A percentile compares a stretch with the other conserved stretches of the same genome.
Evolutionary conservation across 768 basidiomycete genomes (phyloP).

Genomic region (Albatrellus ellisii): DNA sequence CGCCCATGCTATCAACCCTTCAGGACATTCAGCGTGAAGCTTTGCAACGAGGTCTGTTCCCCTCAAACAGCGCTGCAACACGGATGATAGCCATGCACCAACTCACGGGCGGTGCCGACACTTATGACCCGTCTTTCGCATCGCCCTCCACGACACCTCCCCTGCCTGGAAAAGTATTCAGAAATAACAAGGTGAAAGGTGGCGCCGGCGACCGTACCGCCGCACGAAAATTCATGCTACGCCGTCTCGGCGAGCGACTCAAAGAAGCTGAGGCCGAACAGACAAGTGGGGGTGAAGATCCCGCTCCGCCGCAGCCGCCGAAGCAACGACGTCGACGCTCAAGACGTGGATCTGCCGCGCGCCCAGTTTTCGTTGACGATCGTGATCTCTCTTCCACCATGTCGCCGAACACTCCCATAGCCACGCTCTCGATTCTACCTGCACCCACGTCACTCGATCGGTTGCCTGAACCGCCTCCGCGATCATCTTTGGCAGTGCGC

Average conservation of each 20-base stretch:
- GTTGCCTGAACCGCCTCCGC: slow-evolving; percentile 6
- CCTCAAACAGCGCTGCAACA: slow-evolving; percentile 84
- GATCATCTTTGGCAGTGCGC: slow-evolving; percentile 1
- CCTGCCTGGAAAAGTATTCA: slow-evolving; percentile 27
- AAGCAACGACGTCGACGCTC: slow-evolving; percentile 10
- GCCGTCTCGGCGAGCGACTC: slow-evolving; percentile 41
- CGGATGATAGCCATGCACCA: slow-evolving; percentile 74
- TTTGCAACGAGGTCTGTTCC: slow-evolving; percentile 44
- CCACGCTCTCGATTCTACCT: slow-evolving; percentile 5
- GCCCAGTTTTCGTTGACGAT: slow-evolving; percentile 20
- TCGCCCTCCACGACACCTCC: slow-evolving; percentile 29
- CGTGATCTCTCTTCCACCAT: slow-evolving; percentile 17
- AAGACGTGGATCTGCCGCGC: slow-evolving; percentile 8
- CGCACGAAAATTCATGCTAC: slow-evolving; percentile 56
- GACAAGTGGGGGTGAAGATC: slow-evolving; percentile 47
- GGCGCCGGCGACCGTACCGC: slow-evolving; percentile 71
- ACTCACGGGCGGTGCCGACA: slow-evolving; percentile 64
- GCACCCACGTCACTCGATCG: slow-evolving; percentile 7
- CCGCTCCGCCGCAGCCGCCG: slow-evolving; percentile 5
- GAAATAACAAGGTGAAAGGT: slow-evolving; percentile 76
- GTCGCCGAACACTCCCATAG: slow-evolving; percentile 14
- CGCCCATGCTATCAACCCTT: slow-evolving; percentile 59
- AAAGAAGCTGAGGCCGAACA: slow-evolving; percentile 54
- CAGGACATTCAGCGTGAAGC: slow-evolving; percentile 53
- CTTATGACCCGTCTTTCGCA: slow-evolving; percentile 39